A percentile compares a stretch with the other conserved stretches of the same genome.
Conservation (phyloP, 345 rosid genomes). For the Eucalyptus pauciflora region DNA sequence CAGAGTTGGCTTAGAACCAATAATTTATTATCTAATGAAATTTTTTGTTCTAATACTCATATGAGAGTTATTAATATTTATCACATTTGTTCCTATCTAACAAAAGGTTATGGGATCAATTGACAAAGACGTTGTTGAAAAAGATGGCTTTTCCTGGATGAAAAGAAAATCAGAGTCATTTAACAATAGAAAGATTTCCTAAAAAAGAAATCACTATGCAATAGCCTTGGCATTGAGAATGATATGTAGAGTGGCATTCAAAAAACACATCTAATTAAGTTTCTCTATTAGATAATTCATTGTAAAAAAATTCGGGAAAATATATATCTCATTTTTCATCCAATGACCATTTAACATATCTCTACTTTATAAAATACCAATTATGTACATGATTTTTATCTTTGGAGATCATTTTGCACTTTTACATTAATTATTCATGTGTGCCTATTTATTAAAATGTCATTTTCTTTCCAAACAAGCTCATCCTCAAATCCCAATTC, state of each 20-base stretch:
- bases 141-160: neutral
- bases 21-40: neutral
- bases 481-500: neutral
- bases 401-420: neutral
- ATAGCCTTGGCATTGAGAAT: neutral
- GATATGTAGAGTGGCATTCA: neutral
- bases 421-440: neutral
- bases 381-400: neutral
- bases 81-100: neutral
- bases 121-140: neutral
- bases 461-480: neutral
- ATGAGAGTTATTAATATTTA: neutral
- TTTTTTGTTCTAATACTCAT: neutral
- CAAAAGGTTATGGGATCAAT: neutral
- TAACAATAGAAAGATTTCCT: neutral
- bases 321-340: neutral
- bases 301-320: neutral
- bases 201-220: neutral
- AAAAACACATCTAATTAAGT: neutral
- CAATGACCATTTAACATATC: neutral
- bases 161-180: neutral
- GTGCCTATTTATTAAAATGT: neutral
- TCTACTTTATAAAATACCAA: neutral
- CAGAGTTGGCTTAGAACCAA: neutral
- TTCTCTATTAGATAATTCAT: neutral